Evolutionary conservation across 306 rosid genomes (phyloP).

Genomic region (Fagus crenata): DNA sequence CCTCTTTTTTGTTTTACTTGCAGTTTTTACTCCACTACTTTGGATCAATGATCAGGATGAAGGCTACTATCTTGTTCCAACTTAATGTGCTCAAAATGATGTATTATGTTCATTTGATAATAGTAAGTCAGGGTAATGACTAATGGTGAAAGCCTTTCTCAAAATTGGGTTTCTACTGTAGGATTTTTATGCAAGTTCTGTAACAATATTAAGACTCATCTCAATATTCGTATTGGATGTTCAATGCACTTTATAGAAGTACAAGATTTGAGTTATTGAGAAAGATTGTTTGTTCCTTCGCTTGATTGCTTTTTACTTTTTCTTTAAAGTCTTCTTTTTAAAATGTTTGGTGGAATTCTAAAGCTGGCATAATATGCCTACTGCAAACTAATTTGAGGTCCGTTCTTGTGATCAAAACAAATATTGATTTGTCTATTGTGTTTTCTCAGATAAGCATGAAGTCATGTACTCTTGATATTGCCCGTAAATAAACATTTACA

Average conservation of each 20-base stretch:
- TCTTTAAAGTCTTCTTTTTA: neutral
- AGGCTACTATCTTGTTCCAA: conserved; percentile 63
- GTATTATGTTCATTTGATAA: conserved; percentile 24
- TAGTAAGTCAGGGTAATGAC: conserved; percentile 3
- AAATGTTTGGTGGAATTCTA: neutral
- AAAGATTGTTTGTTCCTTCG: too few species aligned
- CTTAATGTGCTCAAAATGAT: conserved; percentile 39
- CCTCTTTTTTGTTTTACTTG: conserved; percentile 51
- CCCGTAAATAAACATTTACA: neutral
- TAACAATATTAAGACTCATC: neutral
- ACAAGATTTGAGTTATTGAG: neutral
- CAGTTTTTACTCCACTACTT: conserved; percentile 45
- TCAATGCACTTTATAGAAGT: neutral
- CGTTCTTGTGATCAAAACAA: too few species aligned
- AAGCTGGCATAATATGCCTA: neutral
- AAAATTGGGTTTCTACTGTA: neutral
- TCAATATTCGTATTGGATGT: neutral
- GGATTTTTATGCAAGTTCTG: neutral
- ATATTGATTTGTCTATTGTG: too few species aligned
- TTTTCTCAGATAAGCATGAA: neutral
- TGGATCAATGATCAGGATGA: conserved; percentile 63
- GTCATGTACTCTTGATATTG: neutral
- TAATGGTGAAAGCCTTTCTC: neutral
- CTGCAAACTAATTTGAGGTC: too few species aligned
- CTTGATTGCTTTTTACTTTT: neutral